phyloP scores from a whole-genome alignment of 2,329 filamentous ascomycete genomes.

The Lachnellula occidentalis region DNA sequence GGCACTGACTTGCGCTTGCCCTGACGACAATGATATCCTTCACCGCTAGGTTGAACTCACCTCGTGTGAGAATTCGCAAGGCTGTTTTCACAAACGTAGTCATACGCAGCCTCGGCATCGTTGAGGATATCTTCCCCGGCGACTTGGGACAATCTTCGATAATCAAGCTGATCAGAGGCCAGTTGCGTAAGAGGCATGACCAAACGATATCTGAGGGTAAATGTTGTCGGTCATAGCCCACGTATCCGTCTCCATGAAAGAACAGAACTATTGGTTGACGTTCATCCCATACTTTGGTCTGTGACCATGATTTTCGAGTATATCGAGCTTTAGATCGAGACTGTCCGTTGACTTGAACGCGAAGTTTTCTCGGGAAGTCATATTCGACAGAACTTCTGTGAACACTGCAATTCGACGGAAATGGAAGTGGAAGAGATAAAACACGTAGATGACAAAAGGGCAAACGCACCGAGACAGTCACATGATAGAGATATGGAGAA shows the following conservation, averaged over 20 bases:
- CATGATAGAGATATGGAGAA: background rate
- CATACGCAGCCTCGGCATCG: conserved; percentile 7
- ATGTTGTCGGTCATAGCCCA: conserved; percentile 2
- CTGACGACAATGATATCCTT: conserved; percentile 6
- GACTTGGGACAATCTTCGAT: conserved; percentile 5
- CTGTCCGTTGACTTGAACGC: background rate
- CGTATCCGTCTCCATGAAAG: conserved; percentile 9
- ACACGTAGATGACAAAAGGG: background rate
- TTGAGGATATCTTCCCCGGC: background rate
- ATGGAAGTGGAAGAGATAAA: background rate
- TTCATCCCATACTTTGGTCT: background rate
- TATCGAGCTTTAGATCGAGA: conserved; percentile 5
- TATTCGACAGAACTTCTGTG: background rate
- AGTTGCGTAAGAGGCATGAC: conserved; percentile 4
- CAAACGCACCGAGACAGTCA: background rate
- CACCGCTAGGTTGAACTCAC: background rate
- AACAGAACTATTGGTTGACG: conserved; percentile 5
- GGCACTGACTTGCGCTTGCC: conserved; percentile 6
- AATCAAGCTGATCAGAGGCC: conserved; percentile 8
- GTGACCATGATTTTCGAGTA: background rate
- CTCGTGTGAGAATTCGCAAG: background rate
- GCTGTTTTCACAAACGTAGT: conserved; percentile 2
- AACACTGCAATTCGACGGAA: background rate
- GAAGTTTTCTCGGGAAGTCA: conserved; percentile 1
- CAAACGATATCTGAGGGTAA: conserved; percentile 6